These are phyloP conservation scores for Lolium rigidum DNA, from an alignment of 176 grass and related monocot species.

Conservation along the genomic window DNA sequence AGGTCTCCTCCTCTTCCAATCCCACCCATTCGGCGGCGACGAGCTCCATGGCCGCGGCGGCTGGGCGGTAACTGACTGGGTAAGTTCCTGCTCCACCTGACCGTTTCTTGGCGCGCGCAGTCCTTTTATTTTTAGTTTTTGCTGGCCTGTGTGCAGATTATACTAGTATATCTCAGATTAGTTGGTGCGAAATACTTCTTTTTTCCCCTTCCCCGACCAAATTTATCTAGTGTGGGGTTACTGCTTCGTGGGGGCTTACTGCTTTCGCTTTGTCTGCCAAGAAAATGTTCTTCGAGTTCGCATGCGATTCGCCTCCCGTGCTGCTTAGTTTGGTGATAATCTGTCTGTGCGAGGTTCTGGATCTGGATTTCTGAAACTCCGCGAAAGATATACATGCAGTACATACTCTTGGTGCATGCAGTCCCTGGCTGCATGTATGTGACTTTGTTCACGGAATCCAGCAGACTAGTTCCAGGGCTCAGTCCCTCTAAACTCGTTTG, in stretches of 20 bases:
- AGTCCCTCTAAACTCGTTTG: not conserved
- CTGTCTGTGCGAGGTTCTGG: not conserved
- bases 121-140: not conserved
- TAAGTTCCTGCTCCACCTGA: not conserved
- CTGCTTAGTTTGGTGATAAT: constrained; percentile 1
- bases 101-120: not conserved
- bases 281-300: constrained; percentile 29
- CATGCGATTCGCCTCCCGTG: not conserved
- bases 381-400: not conserved
- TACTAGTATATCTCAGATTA: not conserved
- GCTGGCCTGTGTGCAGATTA: not conserved
- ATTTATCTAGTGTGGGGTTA: not conserved
- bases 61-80: not conserved
- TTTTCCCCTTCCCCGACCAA: not conserved
- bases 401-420: not conserved
- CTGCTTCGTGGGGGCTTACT: not conserved
- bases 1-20: not conserved
- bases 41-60: constrained; percentile 28
- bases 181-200: not conserved
- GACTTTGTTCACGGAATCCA: not conserved
- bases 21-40: not conserved
- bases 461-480: not conserved
- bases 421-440: not conserved
- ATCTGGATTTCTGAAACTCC: constrained; percentile 31
- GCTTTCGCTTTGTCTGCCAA: not conserved